These are phyloP conservation scores for Allium sativum DNA, from an alignment of 106 monocot genomes.

Conservation along the genomic window DNA sequence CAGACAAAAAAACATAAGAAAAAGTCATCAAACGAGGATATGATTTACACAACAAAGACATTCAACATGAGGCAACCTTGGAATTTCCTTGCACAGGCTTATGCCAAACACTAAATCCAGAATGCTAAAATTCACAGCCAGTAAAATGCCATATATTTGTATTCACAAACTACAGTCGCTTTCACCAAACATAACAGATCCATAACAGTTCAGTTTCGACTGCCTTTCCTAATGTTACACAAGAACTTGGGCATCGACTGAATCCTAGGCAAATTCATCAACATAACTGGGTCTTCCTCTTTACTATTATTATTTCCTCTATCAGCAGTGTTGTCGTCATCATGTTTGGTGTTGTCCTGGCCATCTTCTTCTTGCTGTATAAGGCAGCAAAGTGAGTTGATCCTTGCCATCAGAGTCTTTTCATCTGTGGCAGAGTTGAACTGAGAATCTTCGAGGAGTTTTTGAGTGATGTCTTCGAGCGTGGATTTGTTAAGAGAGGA, in stretches of 20 bases:
- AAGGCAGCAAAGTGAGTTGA: conserved; percentile 70
- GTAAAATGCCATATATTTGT: no score
- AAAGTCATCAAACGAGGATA: no score
- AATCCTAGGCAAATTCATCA: conserved; percentile 64
- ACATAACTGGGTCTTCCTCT: conserved; percentile 20
- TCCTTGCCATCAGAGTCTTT: conserved; percentile 55
- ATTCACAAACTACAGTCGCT: no score
- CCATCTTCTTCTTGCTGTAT: conserved; percentile 58
- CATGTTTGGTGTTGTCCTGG: not conserved
- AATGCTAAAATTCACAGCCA: no score
- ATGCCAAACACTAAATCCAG: no score
- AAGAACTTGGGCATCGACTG: conserved; percentile 68
- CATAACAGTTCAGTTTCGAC: conserved; percentile 16
- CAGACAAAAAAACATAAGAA: no score
- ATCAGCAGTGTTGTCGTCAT: conserved; percentile 1
- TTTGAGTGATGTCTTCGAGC: conserved; percentile 53
- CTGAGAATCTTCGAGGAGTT: conserved; percentile 61
- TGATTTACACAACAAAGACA: no score
- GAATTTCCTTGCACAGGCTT: no score
- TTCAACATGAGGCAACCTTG: no score
- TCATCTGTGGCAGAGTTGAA: conserved; percentile 42
- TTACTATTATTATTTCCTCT: not conserved
- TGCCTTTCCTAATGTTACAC: conserved; percentile 47
- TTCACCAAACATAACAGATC: no score
- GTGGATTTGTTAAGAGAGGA: conserved; percentile 23